These are phyloP conservation scores for Cyclotella cryptica DNA, from an alignment of 108 stramenopile genomes.

Conservation along the genomic window DNA sequence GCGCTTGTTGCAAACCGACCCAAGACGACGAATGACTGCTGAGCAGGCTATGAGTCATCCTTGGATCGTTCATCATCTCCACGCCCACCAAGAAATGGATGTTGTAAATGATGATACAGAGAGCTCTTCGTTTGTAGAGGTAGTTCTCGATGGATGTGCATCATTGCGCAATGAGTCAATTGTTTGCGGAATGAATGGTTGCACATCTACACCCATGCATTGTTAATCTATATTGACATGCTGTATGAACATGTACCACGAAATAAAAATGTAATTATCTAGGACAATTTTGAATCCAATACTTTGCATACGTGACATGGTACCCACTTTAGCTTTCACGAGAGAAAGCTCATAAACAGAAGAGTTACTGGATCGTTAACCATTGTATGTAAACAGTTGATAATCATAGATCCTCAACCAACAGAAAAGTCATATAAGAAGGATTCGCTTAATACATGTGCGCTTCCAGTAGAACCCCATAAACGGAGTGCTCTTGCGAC, in stretches of 20 bases:
- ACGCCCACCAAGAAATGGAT: neutral
- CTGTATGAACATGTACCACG: neutral
- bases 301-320: neutral
- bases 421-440: too few species aligned
- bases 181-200: neutral
- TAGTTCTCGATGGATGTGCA: constrained; percentile 1
- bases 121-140: constrained; percentile 16
- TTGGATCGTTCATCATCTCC: constrained; percentile 4
- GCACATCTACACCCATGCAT: constrained; percentile 3
- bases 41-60: constrained; percentile 3
- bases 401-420: too few species aligned
- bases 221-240: neutral
- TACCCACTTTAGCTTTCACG: neutral
- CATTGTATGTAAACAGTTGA: too few species aligned
- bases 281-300: neutral
- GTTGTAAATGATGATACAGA: neutral
- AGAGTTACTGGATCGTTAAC: too few species aligned
- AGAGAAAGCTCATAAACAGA: too few species aligned
- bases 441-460: neutral
- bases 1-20: neutral
- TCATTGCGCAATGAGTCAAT: constrained; percentile 12
- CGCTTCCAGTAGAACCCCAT: neutral
- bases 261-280: neutral
- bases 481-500: neutral
- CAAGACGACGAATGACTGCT: constrained; percentile 9